Conservation (phyloP, 2,329 filamentous ascomycete species). For the Penicillium sp. region DNA sequence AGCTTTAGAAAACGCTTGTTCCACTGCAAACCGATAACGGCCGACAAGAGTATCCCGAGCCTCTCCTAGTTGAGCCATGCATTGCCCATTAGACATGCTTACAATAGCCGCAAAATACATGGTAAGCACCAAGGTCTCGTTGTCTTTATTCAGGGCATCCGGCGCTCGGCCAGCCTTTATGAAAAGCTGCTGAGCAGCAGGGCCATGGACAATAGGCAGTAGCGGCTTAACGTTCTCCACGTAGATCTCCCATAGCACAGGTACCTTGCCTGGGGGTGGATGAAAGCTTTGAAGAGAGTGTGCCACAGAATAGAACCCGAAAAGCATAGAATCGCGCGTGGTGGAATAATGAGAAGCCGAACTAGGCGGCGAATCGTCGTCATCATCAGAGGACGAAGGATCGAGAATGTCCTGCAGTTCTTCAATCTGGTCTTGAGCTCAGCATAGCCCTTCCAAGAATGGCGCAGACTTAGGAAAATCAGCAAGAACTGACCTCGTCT, state of each 20-base stretch:
- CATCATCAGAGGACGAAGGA: slow-evolving; percentile 61
- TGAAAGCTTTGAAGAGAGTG: slow-evolving; percentile 63
- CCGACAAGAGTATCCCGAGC: slow-evolving; percentile 55
- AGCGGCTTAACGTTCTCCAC: slow-evolving; percentile 66
- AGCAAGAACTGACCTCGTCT: slow-evolving; percentile 55
- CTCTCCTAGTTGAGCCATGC: slow-evolving; percentile 54
- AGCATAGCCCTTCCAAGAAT: slow-evolving; percentile 12
- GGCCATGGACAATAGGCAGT: slow-evolving; percentile 64
- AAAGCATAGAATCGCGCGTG: slow-evolving; percentile 64
- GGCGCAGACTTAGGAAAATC: not conserved
- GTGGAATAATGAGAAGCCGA: slow-evolving; percentile 41
- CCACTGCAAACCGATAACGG: slow-evolving; percentile 66
- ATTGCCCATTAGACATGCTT: slow-evolving; percentile 48
- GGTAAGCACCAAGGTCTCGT: slow-evolving; percentile 64
- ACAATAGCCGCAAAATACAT: slow-evolving; percentile 64
- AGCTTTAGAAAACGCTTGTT: slow-evolving; percentile 67
- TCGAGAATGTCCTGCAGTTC: slow-evolving; percentile 67
- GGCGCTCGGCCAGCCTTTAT: slow-evolving; percentile 56
- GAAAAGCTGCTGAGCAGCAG: slow-evolving; percentile 58
- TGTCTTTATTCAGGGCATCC: slow-evolving; percentile 56
- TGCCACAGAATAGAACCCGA: slow-evolving; percentile 62
- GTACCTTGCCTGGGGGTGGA: slow-evolving; percentile 56
- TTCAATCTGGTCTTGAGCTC: slow-evolving; percentile 53
- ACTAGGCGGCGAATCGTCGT: slow-evolving; percentile 55
- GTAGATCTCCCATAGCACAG: slow-evolving; percentile 62